These are phyloP conservation scores for Hymenoscyphus fructigenus DNA, from an alignment of 2,329 filamentous ascomycete genomes.

Conservation along the genomic window DNA sequence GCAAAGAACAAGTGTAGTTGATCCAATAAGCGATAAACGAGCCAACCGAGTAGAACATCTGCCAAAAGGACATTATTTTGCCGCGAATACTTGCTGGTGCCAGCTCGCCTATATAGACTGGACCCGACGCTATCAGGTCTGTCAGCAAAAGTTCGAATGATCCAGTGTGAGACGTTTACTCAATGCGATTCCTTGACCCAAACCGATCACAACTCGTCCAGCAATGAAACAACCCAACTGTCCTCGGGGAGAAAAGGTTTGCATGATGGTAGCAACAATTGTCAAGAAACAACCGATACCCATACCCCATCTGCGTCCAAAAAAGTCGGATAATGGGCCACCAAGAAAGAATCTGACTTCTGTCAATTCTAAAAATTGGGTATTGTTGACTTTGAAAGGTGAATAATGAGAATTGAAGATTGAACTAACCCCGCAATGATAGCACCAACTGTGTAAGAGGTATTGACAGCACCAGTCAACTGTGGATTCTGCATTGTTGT, in stretches of 20 bases:
- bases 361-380: not conserved
- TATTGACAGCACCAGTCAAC: slow-evolving; percentile 60
- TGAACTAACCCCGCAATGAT: slow-evolving; percentile 54
- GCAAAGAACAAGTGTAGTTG: slow-evolving; percentile 60
- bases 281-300: slow-evolving; percentile 61
- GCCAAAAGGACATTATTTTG: slow-evolving; percentile 69
- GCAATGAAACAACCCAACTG: slow-evolving; percentile 66
- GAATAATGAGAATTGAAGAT: not conserved
- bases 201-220: slow-evolving; percentile 66
- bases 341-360: slow-evolving; percentile 59
- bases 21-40: slow-evolving; percentile 66
- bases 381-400: not conserved
- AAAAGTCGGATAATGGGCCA: slow-evolving; percentile 58
- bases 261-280: slow-evolving; percentile 67
- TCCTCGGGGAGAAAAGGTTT: slow-evolving; percentile 60
- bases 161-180: slow-evolving; percentile 40
- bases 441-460: slow-evolving; percentile 68
- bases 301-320: slow-evolving; percentile 66
- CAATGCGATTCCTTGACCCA: slow-evolving; percentile 68
- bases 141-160: not conserved
- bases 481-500: slow-evolving; percentile 33
- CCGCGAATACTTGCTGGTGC: slow-evolving; percentile 63
- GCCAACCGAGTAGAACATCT: slow-evolving; percentile 65
- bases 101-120: slow-evolving; percentile 70
- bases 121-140: slow-evolving; percentile 55